These are phyloP conservation scores for Hibiscus trionum DNA, from an alignment of 345 rosid species.

Conservation along the genomic window DNA sequence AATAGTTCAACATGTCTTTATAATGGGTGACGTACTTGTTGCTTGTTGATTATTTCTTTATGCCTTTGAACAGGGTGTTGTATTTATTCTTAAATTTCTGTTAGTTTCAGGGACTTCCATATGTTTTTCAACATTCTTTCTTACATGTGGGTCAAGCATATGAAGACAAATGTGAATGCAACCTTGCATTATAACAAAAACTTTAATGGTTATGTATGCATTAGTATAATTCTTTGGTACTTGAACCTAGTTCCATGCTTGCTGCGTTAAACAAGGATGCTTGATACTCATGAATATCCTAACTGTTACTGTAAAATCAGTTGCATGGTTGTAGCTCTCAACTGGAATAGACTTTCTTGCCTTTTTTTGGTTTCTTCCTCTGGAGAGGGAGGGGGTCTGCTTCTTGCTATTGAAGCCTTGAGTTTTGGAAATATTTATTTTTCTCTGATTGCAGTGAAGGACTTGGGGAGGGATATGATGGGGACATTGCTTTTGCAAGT, in stretches of 20 bases:
- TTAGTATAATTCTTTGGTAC: not conserved
- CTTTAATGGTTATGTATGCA: not conserved
- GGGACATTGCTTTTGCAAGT: slow-evolving; percentile 94
- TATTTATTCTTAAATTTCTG: not conserved
- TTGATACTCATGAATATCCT: not conserved
- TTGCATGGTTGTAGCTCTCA: not conserved
- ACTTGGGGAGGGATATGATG: slow-evolving; percentile 94
- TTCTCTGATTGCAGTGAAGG: slow-evolving; percentile 66
- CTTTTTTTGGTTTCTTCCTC: not conserved
- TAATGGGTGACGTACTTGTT: not conserved
- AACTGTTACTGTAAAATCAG: not conserved
- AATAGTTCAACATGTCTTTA: not conserved
- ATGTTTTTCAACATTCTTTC: not conserved
- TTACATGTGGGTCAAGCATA: not conserved
- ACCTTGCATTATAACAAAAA: not conserved
- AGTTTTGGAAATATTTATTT: slow-evolving; percentile 5
- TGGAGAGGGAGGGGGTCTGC: not conserved
- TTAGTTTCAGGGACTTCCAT: not conserved
- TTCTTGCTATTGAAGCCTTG: not conserved
- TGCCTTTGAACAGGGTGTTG: not conserved
- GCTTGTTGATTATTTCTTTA: not conserved
- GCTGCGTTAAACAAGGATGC: not conserved
- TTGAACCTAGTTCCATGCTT: not conserved
- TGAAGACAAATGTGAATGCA: not conserved
- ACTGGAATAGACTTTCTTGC: not conserved